Base-by-base conservation (phyloP, 83 land plant genomes). In the Thuja plicata region DNA sequence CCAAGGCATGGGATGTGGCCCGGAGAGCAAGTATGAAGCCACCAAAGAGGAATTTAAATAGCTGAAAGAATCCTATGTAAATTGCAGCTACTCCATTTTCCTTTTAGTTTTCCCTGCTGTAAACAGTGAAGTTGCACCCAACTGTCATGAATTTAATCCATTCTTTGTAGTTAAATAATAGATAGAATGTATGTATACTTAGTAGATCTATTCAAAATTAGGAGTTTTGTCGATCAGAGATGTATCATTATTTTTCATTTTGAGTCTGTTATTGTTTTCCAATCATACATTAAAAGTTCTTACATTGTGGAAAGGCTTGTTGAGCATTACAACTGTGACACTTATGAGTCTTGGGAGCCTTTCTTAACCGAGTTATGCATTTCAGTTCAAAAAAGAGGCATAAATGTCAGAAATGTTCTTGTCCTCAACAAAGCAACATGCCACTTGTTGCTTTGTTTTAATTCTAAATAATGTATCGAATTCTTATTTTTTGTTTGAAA, bases 1-100 rank as follows among this genome's bases (percentile, higher is more conserved):
- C 95, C 43, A 96, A 93, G 87, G 91, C 99, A 84, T 98, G 99
- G 98, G 99, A 98, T 89, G 96, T 98, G 57, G 99, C 97, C 43
- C 91, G 97, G 32, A 90, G 99, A 89, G 99, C 99, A n/a, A 97
- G 99, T 89, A 92, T 93, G 95, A 94, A 82, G 84, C 83, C 89
- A 13, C 87, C 87, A 66, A 87, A 80, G 24, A 90, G 79, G 79
- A 89, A n/a, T 52, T 55, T 12, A 13, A 86, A 83, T 55, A 62
- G 84, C 74, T 88, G 71, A 78, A 89, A 89, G 55, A 34, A 46
- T 46, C 30, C 85, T n/a, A 45, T 11, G 43, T 46, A 12, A 24
- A 45, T 82, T 24, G 85, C 5, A 46, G 85, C 11, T 45, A 27
- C 85, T 6, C 46, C 30, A 45, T 83, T 83, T 46, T 83, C 5